These are phyloP conservation scores for Camillea tinctor DNA, from an alignment of 2,329 filamentous ascomycete genomes.

Conservation along the genomic window DNA sequence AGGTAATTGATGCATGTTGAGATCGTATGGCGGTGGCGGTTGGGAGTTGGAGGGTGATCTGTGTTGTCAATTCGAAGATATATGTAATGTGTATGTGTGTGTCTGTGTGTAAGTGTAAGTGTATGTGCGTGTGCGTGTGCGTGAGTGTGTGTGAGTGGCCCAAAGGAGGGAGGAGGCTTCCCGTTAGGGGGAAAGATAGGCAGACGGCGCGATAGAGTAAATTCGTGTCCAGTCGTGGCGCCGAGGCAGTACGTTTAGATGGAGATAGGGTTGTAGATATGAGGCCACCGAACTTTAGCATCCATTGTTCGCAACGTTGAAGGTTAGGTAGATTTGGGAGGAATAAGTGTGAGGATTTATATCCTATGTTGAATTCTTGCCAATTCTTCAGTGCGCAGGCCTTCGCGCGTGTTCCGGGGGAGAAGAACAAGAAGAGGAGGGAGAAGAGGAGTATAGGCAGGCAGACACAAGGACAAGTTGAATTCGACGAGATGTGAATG, in stretches of 20 bases:
- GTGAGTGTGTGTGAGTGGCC: not conserved
- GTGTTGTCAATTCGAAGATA: not conserved
- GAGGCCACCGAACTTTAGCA: slow-evolving; percentile 36
- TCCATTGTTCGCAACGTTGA: slow-evolving; percentile 34
- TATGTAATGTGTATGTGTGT: too few species aligned
- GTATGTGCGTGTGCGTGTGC: too few species aligned
- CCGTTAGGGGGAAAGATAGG: not conserved
- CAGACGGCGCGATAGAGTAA: slow-evolving; percentile 11
- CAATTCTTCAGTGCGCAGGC: slow-evolving; percentile 4
- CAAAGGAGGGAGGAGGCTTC: not conserved
- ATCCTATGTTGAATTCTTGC: slow-evolving; percentile 5
- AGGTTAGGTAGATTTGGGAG: slow-evolving; percentile 16
- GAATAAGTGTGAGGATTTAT: slow-evolving; percentile 1
- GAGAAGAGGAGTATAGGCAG: slow-evolving; percentile 12
- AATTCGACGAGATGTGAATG: slow-evolving; percentile 14
- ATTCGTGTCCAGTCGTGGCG: slow-evolving; percentile 10
- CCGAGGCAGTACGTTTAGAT: slow-evolving; percentile 19
- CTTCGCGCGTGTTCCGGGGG: slow-evolving; percentile 3
- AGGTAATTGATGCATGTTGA: slow-evolving; percentile 84
- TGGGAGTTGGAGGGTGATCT: too few species aligned
- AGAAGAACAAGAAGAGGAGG: not conserved
- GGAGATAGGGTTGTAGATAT: slow-evolving; percentile 24
- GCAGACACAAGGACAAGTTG: slow-evolving; percentile 18
- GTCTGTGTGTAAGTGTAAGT: too few species aligned
- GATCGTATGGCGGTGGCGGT: not conserved